These are phyloP conservation scores for Drechslerella dactyloides DNA, from an alignment of 2,329 filamentous ascomycete genomes.

Conservation along the genomic window DNA sequence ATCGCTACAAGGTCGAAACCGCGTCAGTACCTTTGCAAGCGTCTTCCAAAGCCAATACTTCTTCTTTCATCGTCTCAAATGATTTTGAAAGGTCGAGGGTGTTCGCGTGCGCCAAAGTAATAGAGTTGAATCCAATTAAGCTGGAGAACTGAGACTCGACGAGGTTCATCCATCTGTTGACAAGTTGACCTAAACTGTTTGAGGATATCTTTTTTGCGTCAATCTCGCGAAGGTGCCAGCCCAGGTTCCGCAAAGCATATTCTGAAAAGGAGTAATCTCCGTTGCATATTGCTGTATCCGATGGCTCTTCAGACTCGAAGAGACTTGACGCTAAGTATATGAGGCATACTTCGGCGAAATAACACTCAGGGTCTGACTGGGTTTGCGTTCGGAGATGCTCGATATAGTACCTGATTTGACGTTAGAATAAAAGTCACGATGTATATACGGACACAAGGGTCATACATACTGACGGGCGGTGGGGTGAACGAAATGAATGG, in stretches of 20 bases:
- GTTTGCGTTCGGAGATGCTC: neutral
- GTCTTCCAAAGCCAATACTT: neutral
- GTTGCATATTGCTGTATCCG: neutral
- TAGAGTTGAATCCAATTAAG: neutral
- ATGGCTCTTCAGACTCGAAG: neutral
- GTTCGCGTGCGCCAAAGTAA: no score
- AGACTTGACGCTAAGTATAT: neutral
- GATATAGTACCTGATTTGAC: neutral
- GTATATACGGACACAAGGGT: neutral
- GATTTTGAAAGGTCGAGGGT: neutral
- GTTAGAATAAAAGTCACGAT: neutral
- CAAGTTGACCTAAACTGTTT: neutral
- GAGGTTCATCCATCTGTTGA: neutral
- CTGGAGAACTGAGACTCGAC: neutral
- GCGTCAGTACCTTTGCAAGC: neutral
- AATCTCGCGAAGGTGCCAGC: neutral
- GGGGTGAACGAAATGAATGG: neutral
- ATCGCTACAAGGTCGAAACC: neutral
- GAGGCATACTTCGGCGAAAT: neutral
- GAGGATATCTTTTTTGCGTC: neutral
- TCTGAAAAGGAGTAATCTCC: neutral
- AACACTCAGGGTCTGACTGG: neutral
- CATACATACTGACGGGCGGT: neutral
- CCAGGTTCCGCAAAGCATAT: neutral
- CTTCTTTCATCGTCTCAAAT: neutral